Evolutionary conservation across 2,329 filamentous ascomycete species (phyloP).

Genomic region (Scedosporium aurantiacum): DNA sequence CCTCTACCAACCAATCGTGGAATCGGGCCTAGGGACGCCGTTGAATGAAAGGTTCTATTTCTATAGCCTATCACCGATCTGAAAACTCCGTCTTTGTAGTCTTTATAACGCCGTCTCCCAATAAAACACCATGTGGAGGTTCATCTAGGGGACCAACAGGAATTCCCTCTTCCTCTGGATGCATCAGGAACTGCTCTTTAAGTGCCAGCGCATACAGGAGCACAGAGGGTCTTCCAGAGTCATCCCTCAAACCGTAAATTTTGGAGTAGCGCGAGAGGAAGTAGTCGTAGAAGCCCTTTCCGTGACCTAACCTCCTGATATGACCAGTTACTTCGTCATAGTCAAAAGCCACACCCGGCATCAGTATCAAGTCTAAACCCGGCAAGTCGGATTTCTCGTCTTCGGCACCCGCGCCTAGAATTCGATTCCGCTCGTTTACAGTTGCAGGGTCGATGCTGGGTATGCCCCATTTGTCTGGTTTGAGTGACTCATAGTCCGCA

Average conservation of each 20-base stretch:
- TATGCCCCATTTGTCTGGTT: constrained; percentile 84
- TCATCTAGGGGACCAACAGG: constrained; percentile 43
- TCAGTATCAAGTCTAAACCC: constrained; percentile 72
- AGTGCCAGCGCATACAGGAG: constrained; percentile 68
- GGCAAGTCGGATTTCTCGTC: constrained; percentile 27
- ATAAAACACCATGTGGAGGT: constrained; percentile 64
- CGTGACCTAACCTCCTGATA: constrained; percentile 76
- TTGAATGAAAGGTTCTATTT: too few species aligned
- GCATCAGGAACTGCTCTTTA: constrained; percentile 66
- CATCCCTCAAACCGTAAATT: constrained; percentile 25
- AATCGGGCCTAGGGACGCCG: too few species aligned
- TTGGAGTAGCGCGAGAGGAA: constrained; percentile 67
- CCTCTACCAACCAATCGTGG: too few species aligned
- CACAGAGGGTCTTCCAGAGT: constrained; percentile 26
- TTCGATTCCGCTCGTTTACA: constrained; percentile 56
- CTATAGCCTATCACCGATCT: background rate
- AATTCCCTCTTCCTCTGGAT: constrained; percentile 18
- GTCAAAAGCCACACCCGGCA: constrained; percentile 93
- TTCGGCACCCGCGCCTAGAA: constrained; percentile 52
- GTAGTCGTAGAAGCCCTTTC: constrained; percentile 93
- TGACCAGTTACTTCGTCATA: constrained; percentile 35
- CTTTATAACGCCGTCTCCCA: constrained; percentile 54
- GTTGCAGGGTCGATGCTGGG: constrained; percentile 65
- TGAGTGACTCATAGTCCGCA: constrained; percentile 66
- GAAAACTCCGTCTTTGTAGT: background rate